Conservation (phyloP, 2,329 filamentous ascomycete genomes). For the Verticillium zaregamsianum region DNA sequence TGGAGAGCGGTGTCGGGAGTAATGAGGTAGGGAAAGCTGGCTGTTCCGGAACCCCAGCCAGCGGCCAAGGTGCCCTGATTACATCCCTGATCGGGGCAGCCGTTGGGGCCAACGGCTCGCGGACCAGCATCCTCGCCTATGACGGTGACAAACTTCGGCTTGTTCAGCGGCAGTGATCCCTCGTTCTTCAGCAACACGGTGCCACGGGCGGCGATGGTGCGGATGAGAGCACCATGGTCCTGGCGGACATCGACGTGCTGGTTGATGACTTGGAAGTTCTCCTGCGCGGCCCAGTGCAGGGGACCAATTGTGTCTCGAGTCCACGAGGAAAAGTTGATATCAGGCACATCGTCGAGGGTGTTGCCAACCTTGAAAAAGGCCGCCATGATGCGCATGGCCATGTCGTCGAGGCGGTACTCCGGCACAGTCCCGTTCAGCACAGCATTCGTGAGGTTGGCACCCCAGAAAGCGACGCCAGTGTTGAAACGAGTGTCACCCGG, state of each 20-base stretch:
- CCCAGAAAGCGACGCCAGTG: conserved; percentile 72
- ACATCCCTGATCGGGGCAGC: conserved; percentile 66
- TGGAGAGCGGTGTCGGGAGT: conserved; percentile 70
- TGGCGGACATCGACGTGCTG: conserved; percentile 78
- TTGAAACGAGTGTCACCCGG: conserved; percentile 78
- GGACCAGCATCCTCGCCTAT: conserved; percentile 81
- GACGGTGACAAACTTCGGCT: conserved; percentile 70
- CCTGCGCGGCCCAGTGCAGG: conserved; percentile 57
- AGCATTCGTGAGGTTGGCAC: conserved; percentile 80
- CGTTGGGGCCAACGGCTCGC: conserved; percentile 72
- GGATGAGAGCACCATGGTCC: conserved; percentile 69
- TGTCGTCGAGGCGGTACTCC: conserved; percentile 84
- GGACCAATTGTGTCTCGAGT: conserved; percentile 70
- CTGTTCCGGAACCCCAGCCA: conserved; percentile 74
- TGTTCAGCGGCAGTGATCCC: conserved; percentile 70
- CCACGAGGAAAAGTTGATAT: conserved; percentile 88
- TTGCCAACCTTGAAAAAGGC: conserved; percentile 64
- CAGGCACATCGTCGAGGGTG: conserved; percentile 38
- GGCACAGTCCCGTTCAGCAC: conserved; percentile 88
- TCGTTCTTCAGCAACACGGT: conserved; percentile 89
- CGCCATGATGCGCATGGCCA: conserved; percentile 79
- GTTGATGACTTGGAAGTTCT: conserved; percentile 67
- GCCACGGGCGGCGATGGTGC: conserved; percentile 72
- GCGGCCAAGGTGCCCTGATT: conserved; percentile 62
- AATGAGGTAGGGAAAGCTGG: conserved; percentile 71